These are phyloP conservation scores for Scheffersomyces coipomensis DNA, from an alignment of 805 yeast species.

Conservation along the genomic window DNA sequence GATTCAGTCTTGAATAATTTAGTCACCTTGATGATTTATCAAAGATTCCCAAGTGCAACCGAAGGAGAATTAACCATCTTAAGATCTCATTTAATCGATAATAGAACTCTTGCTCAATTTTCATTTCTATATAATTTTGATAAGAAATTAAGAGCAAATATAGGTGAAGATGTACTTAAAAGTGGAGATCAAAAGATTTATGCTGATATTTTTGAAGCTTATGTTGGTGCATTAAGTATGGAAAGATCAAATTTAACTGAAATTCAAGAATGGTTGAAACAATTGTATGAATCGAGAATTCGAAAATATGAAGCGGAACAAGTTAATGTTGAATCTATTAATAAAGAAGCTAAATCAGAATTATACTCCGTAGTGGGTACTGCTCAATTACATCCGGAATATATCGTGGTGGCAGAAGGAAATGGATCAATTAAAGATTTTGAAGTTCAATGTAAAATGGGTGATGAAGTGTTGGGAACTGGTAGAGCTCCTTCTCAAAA, in stretches of 20 bases:
- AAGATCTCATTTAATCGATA: constrained; percentile 70
- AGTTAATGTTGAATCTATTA: constrained; percentile 38
- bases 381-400: constrained; percentile 62
- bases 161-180: constrained; percentile 42
- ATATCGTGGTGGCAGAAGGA: constrained; percentile 47
- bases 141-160: constrained; percentile 49
- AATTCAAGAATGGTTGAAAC: constrained; percentile 56
- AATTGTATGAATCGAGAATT: constrained; percentile 49
- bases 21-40: constrained; percentile 67
- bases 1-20: constrained; percentile 77
- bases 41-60: constrained; percentile 61
- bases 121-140: constrained; percentile 67
- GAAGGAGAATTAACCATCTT: constrained; percentile 81
- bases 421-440: constrained; percentile 51
- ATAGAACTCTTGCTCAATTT: constrained; percentile 69
- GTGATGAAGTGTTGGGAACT: constrained; percentile 62
- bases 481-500: constrained; percentile 71
- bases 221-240: constrained; percentile 76
- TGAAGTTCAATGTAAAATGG: constrained; percentile 65
- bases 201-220: constrained; percentile 94
- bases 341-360: constrained; percentile 71
- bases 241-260: constrained; percentile 52
- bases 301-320: constrained; percentile 28
- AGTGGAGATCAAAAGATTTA: constrained; percentile 65
- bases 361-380: constrained; percentile 79